Conservation (phyloP, 2,329 filamentous ascomycete genomes). For the Teratosphaeria epicoccoides region DNA sequence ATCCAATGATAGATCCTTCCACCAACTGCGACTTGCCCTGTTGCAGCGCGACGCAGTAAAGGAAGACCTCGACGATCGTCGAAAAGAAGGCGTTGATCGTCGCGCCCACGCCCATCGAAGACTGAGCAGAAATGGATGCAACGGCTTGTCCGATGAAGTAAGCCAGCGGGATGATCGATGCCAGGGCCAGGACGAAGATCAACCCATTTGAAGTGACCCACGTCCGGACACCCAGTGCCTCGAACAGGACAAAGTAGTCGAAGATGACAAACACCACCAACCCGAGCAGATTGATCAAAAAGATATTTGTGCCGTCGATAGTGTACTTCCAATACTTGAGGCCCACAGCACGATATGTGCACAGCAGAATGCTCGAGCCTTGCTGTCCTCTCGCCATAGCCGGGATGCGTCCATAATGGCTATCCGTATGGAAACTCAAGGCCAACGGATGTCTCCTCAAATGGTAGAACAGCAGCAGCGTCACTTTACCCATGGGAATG, state of each 20-base stretch:
- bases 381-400: conserved; percentile 47
- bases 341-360: conserved; percentile 92
- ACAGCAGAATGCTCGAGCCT: conserved; percentile 65
- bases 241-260: conserved; percentile 73
- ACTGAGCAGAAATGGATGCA: conserved; percentile 95
- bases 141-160: conserved; percentile 99
- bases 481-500: conserved; percentile 97
- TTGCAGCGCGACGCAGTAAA: conserved; percentile 87
- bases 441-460: conserved; percentile 85
- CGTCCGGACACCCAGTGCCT: conserved; percentile 56
- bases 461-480: conserved; percentile 79
- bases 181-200: conserved; percentile 69
- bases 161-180: conserved; percentile 90
- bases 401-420: conserved; percentile 55
- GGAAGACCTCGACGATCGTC: conserved; percentile 91
- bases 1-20: conserved; percentile 93
- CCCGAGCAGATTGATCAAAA: conserved; percentile 91
- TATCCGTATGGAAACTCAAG: conserved; percentile 83
- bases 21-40: conserved; percentile 89
- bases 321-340: conserved; percentile 99
- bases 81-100: conserved; percentile 98
- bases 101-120: conserved; percentile 93
- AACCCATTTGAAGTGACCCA: conserved; percentile 74
- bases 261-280: conserved; percentile 91
- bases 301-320: conserved; percentile 95